Evolutionary conservation across 345 rosid genomes (phyloP).

Genomic region (Mallotus nudiflorus): DNA sequence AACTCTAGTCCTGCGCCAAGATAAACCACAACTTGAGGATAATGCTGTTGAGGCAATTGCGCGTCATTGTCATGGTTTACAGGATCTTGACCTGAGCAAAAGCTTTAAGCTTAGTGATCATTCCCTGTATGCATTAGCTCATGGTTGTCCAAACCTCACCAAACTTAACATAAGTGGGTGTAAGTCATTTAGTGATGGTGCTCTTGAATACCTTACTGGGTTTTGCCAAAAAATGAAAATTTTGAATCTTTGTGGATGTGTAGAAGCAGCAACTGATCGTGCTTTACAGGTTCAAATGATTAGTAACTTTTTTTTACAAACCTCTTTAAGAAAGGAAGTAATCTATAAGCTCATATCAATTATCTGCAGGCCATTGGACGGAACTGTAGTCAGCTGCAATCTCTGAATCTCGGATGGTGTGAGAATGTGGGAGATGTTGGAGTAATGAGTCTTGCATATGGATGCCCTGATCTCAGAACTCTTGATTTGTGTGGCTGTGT

Average conservation of each 20-base stretch:
- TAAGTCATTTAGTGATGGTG: conserved; percentile 64
- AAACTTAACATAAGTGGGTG: conserved; percentile 96
- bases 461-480: conserved; percentile 85
- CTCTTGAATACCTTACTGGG: conserved; percentile 55
- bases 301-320: not conserved
- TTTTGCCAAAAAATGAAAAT: conserved; percentile 63
- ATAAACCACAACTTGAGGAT: conserved; percentile 85
- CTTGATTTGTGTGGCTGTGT: conserved; percentile 86
- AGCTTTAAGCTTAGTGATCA: conserved; percentile 81
- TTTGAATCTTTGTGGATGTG: conserved; percentile 92
- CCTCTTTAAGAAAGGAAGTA: not conserved
- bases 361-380: conserved; percentile 74
- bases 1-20: conserved; percentile 75
- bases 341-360: not conserved
- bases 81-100: conserved; percentile 92
- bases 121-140: conserved; percentile 72
- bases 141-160: conserved; percentile 73
- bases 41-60: conserved; percentile 79
- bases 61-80: conserved; percentile 71
- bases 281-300: conserved; percentile 64
- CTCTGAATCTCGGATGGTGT: conserved; percentile 93
- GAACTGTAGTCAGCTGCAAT: conserved; percentile 69
- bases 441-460: conserved; percentile 78
- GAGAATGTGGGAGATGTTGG: conserved; percentile 84
- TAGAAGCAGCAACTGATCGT: conserved; percentile 67